Conservation (phyloP, 495 filamentous ascomycete genomes). For the Annulohypoxylon moriforme region DNA sequence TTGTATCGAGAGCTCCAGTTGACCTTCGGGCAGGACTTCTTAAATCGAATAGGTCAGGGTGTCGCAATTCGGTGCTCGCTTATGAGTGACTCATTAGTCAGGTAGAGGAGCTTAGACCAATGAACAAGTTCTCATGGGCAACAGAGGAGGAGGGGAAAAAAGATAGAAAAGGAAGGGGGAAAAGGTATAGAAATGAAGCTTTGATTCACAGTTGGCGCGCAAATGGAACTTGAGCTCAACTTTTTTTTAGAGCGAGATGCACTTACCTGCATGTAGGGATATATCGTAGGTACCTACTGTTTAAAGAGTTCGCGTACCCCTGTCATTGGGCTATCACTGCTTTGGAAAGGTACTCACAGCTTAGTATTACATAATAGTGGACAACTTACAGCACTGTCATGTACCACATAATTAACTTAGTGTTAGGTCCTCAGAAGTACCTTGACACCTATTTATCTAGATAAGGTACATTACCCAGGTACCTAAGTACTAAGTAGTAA, state of each 20-base stretch:
- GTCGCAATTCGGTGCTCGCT: slow-evolving; percentile 10
- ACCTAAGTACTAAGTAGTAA: too few relatives aligned
- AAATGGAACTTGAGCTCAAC: slow-evolving; percentile 27
- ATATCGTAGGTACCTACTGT: too few relatives aligned
- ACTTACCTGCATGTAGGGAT: slow-evolving; percentile 19
- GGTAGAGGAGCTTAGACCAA: not conserved
- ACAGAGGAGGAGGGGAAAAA: slow-evolving; percentile 4
- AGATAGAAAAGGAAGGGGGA: too few relatives aligned
- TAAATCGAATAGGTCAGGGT: not conserved
- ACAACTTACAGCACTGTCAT: too few relatives aligned
- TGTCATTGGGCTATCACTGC: slow-evolving; percentile 3
- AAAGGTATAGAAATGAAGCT: slow-evolving; percentile 17
- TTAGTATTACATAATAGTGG: too few relatives aligned
- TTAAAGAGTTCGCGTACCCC: slow-evolving; percentile 33
- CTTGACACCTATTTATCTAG: not conserved
- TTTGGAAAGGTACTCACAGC: too few relatives aligned
- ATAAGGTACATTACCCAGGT: not conserved
- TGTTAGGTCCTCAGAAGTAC: too few relatives aligned
- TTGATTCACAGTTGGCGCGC: slow-evolving; percentile 20
- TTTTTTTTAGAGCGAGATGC: slow-evolving; percentile 34
- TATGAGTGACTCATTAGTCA: not conserved
- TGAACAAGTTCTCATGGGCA: not conserved
- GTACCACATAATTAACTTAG: too few relatives aligned
- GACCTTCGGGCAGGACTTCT: not conserved
- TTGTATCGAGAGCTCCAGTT: slow-evolving; percentile 6